Percentiles rank a stretch among this genome's conserved stretches.
phyloP scores from a whole-genome alignment of 139 green algal genomes.

The Picochlorum costavermella region DNA sequence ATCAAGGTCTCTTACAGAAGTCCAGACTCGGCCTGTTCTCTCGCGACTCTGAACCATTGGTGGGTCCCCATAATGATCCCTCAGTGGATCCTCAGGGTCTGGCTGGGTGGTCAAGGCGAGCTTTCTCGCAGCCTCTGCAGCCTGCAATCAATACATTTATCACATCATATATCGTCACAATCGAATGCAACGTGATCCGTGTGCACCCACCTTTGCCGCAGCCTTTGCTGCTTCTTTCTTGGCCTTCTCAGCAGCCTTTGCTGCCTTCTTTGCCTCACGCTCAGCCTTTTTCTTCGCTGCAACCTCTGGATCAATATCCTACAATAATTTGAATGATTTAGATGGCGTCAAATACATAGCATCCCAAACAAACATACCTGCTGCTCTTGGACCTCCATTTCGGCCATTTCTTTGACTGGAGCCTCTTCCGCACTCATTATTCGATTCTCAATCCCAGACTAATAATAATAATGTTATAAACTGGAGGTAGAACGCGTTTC shows the following conservation, averaged over 20 bases:
- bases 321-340: not conserved
- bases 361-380: not conserved
- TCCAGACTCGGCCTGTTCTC: slow-evolving; percentile 44
- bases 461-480: too few relatives aligned
- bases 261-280: slow-evolving; percentile 40
- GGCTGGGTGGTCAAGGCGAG: slow-evolving; percentile 42
- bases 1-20: slow-evolving; percentile 37
- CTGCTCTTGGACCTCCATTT: slow-evolving; percentile 3
- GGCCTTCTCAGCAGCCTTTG: slow-evolving; percentile 53
- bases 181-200: slow-evolving; percentile 9
- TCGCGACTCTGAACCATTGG: slow-evolving; percentile 68
- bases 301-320: slow-evolving; percentile 1
- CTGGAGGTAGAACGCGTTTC: too few relatives aligned
- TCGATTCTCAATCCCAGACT: not conserved
- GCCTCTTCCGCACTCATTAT: slow-evolving; percentile 6
- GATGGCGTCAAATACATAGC: not conserved
- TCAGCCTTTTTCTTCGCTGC: slow-evolving; percentile 12
- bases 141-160: slow-evolving; percentile 19
- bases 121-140: slow-evolving; percentile 57
- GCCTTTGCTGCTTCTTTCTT: slow-evolving; percentile 50
- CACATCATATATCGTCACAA: not conserved
- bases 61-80: slow-evolving; percentile 83
- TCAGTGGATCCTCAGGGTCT: slow-evolving; percentile 77
- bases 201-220: slow-evolving; percentile 12
- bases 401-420: not conserved